Conservation (phyloP, 2,329 filamentous ascomycete genomes). For the Pseudogymnoascus sp. region DNA sequence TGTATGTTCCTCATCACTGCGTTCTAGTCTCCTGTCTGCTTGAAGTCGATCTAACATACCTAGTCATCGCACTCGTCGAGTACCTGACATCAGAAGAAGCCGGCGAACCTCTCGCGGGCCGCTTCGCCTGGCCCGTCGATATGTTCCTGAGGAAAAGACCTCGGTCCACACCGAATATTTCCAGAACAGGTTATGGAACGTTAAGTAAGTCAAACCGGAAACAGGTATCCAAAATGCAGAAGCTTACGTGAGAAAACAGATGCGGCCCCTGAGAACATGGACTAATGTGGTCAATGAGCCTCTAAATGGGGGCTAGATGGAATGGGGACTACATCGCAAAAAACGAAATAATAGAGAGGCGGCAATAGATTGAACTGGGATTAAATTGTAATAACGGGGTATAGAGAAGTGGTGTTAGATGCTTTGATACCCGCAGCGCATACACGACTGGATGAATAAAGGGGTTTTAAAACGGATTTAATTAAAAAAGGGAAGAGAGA, state of each 20-base stretch:
- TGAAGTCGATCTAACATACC: conserved; percentile 13
- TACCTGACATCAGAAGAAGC: conserved; percentile 28
- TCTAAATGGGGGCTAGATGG: neutral
- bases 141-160: neutral
- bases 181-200: neutral
- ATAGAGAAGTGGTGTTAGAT: neutral
- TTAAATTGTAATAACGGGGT: neutral
- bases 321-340: neutral
- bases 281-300: neutral
- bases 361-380: neutral
- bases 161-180: neutral
- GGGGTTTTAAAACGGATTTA: neutral
- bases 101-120: conserved; percentile 19
- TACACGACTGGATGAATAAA: neutral
- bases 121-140: conserved; percentile 25
- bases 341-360: neutral
- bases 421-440: neutral
- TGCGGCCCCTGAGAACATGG: neutral
- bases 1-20: conserved; percentile 16
- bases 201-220: neutral
- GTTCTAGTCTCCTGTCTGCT: neutral
- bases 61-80: conserved; percentile 27
- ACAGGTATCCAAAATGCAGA: neutral
- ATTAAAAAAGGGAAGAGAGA: neutral
- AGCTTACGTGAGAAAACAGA: neutral